Percentiles rank a stretch among this genome's conserved stretches.
These are phyloP conservation scores for Lachnellula hyalina DNA, from an alignment of 2,329 filamentous ascomycete species.

Conservation along the genomic window DNA sequence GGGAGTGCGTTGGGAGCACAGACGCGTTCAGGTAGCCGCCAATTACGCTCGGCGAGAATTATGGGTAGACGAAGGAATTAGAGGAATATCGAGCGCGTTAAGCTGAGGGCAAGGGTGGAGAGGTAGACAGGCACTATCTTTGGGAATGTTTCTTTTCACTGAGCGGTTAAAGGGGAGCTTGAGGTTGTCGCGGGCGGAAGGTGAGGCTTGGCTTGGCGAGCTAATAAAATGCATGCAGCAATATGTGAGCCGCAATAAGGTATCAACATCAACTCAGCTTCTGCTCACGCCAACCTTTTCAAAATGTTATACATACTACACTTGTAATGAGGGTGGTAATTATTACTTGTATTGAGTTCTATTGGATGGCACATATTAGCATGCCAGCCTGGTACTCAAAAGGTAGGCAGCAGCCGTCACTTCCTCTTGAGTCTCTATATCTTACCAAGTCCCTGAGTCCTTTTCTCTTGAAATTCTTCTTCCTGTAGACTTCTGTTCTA, in stretches of 20 bases:
- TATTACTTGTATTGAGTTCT: background rate
- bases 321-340: no score
- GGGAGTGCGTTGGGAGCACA: background rate
- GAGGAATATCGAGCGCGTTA: background rate
- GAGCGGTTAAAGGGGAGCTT: background rate
- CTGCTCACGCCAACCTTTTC: no score
- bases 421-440: background rate
- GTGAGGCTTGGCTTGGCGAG: background rate
- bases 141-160: background rate
- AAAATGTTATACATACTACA: no score
- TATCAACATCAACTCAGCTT: no score
- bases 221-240: background rate
- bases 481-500: background rate
- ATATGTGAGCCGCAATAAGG: no score
- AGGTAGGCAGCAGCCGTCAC: background rate
- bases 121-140: no score
- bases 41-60: background rate
- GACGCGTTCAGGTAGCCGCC: background rate
- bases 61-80: background rate
- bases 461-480: background rate
- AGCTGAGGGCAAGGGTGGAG: background rate
- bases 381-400: background rate
- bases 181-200: background rate
- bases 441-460: background rate
- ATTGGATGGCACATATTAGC: background rate